Conservation (phyloP, 2,329 filamentous ascomycete genomes). For the Fusarium hainanense region DNA sequence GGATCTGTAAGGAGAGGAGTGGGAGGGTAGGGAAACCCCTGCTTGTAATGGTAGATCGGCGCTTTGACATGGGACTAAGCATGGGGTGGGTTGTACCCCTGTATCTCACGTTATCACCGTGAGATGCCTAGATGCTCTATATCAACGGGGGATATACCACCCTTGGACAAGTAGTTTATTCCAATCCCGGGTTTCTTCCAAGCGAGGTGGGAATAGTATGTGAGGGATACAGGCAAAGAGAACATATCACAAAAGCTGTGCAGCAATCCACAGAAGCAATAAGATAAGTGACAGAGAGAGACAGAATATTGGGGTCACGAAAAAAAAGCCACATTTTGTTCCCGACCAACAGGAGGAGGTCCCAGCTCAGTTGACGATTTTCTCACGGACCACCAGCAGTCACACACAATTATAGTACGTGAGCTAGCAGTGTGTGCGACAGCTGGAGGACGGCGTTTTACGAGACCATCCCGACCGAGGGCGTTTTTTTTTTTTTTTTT, state of each 20-base stretch:
- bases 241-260: background rate
- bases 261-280: background rate
- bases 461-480: background rate
- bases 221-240: background rate
- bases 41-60: constrained; percentile 17
- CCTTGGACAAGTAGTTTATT: background rate
- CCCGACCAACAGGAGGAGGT: background rate
- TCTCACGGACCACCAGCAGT: background rate
- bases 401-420: background rate
- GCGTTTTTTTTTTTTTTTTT: background rate
- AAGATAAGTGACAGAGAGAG: background rate
- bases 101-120: background rate
- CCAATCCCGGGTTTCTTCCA: background rate
- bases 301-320: background rate
- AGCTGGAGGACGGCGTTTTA: background rate
- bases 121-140: background rate
- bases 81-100: constrained; percentile 2
- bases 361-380: background rate
- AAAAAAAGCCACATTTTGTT: background rate
- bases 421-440: background rate
- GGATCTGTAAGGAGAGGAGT: background rate
- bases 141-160: background rate
- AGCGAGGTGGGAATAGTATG: background rate
- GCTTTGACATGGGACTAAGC: constrained; percentile 33
- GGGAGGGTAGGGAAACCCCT: constrained; percentile 16